Base-by-base conservation (phyloP, 768 basidiomycete genomes). In the Mycena alexandri region DNA sequence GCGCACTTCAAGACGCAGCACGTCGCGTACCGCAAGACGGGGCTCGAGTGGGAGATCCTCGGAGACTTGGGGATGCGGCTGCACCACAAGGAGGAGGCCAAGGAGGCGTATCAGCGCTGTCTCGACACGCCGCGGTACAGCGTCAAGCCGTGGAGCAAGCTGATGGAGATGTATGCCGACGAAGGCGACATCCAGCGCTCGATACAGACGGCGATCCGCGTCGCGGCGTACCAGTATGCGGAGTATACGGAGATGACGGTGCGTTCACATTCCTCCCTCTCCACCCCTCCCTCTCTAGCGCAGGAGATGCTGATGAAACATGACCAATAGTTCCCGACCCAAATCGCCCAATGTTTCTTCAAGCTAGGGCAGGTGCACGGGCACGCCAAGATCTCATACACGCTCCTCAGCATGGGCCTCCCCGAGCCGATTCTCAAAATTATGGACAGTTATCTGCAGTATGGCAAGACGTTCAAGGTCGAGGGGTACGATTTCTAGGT, bases 1-100 rank as follows among this genome's bases (percentile, higher is more conserved):
- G 96, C 96, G 0, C 98, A 99, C 76, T 99, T 98, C 87, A 99
- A 98, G 77, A 96, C 95, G 3, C 97, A 99, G 77, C 96, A 98
- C 70, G 93, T 99, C 63, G 96, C 96, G 0, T 99, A 99, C 77
- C 90, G 95, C 66, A 99, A 99, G 83, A 98, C 97, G 0, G 95
- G 94, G 0, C 79, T 94, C 21, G 98, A 99, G 79, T 99, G 98
- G 97, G 98, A 99, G 81, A 97, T 99, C 51, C 84, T 99, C 24
- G 98, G 97, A 11, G 98, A 99, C 75, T 82, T 99, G 22, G 98
- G 96, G 10, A 74, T 92, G 50, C 90, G 98, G n/a, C 78, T 99
- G 61, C 93, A 97, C 75, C 98, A 99, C 82, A 96, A 95, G 78
- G 98, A 99, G 75, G 98, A 99, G 75, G 96, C 95, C 41, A 99